Evolutionary conservation across 1,139 yeast genomes (phyloP).

Genomic region (Candida albicans): DNA sequence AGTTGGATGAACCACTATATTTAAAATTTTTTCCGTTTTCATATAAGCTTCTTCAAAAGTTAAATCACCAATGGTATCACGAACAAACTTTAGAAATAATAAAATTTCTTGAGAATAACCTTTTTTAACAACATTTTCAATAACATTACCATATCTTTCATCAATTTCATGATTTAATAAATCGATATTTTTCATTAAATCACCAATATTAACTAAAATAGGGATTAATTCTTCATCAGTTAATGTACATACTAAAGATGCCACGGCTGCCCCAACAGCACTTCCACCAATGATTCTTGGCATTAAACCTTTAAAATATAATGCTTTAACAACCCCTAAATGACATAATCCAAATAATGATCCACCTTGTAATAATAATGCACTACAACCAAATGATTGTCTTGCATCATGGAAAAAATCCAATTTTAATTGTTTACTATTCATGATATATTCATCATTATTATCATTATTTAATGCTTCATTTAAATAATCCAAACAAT

Average conservation of each 20-base stretch:
- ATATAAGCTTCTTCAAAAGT: conserved; percentile 94
- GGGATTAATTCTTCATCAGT: conserved; percentile 56
- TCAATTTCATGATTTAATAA: conserved; percentile 56
- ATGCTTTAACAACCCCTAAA: conserved; percentile 83
- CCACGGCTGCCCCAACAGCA: conserved; percentile 92
- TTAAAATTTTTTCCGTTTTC: conserved; percentile 78
- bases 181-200: conserved; percentile 52
- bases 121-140: conserved; percentile 65
- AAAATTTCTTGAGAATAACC: conserved; percentile 86
- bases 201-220: conserved; percentile 46
- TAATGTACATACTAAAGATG: conserved; percentile 76
- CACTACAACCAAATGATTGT: conserved; percentile 88
- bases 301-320: conserved; percentile 67
- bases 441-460: conserved; percentile 40
- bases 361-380: conserved; percentile 89
- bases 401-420: conserved; percentile 90
- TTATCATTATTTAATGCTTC: conserved; percentile 35
- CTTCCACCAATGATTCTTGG: conserved; percentile 92
- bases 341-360: conserved; percentile 92
- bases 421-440: conserved; percentile 61
- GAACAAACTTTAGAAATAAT: conserved; percentile 74
- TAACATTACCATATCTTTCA: conserved; percentile 62
- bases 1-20: conserved; percentile 88
- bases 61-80: conserved; percentile 73
- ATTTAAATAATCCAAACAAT: conserved; percentile 59